Conservation (phyloP, 148 eudicot species). For the Camellia granthamiana region DNA sequence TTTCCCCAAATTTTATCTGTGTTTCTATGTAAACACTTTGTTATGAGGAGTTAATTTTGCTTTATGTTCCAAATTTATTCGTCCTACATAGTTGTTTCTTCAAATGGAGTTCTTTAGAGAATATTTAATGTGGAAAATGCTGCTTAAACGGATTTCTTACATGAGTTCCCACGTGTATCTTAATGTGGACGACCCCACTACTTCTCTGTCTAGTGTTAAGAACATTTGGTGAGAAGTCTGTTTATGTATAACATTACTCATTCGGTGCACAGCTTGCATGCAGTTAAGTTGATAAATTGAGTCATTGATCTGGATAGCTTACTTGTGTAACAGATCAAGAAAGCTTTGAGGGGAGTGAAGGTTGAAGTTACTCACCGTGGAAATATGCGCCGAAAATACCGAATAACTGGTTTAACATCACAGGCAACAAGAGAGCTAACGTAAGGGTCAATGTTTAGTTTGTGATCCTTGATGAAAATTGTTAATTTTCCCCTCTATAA, state of each 20-base stretch:
- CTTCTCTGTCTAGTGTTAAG: no score
- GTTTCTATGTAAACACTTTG: neutral
- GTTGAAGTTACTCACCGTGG: slow-evolving; percentile 81
- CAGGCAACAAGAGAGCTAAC: slow-evolving; percentile 74
- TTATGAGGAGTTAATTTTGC: neutral
- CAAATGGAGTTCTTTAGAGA: neutral
- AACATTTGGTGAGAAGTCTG: no score
- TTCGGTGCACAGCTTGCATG: neutral
- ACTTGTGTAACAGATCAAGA: slow-evolving; percentile 52
- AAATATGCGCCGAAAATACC: slow-evolving; percentile 70
- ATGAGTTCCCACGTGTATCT: no score
- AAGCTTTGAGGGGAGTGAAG: slow-evolving; percentile 71
- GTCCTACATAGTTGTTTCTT: neutral
- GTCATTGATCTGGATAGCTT: neutral
- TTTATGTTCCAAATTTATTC: neutral
- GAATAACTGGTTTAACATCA: slow-evolving; percentile 70
- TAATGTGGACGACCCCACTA: no score
- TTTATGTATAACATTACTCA: no score
- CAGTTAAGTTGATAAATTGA: neutral
- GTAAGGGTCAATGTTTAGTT: slow-evolving; percentile 32
- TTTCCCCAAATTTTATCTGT: neutral
- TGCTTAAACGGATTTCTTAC: no score
- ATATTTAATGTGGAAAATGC: neutral
- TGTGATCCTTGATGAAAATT: neutral
- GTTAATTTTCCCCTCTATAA: neutral